phyloP scores from a whole-genome alignment of 2,329 filamentous ascomycete species.

The Penicillium hesseltinei region DNA sequence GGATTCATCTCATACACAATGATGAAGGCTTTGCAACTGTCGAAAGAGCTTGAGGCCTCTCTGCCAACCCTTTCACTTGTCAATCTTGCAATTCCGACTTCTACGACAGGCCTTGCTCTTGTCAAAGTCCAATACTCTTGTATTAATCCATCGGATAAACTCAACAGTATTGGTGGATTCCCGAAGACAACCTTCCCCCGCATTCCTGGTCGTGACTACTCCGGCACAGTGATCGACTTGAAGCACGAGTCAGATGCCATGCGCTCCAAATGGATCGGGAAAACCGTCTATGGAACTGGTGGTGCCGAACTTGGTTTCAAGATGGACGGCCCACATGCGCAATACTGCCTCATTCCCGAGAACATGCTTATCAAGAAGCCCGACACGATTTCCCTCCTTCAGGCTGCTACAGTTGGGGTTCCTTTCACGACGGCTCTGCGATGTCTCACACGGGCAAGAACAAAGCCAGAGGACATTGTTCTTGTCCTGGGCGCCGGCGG shows the following conservation, averaged over 20 bases:
- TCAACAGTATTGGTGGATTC: constrained; percentile 34
- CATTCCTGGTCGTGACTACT: constrained; percentile 35
- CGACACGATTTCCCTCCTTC: constrained; percentile 15
- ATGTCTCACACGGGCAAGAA: constrained; percentile 21
- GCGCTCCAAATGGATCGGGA: constrained; percentile 20
- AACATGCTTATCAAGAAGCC: constrained; percentile 23
- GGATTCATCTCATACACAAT: not conserved
- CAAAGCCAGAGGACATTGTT: constrained; percentile 24
- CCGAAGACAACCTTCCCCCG: constrained; percentile 28
- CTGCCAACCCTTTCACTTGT: not conserved
- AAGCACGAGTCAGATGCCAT: constrained; percentile 9
- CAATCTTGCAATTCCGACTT: constrained; percentile 16
- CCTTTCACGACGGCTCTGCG: constrained; percentile 29
- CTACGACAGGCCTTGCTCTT: constrained; percentile 22
- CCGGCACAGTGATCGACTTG: constrained; percentile 27
- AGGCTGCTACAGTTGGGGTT: constrained; percentile 30
- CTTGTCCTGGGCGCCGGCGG: constrained; percentile 31
- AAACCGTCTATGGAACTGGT: constrained; percentile 31
- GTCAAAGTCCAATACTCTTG: constrained; percentile 28
- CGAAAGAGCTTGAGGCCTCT: not conserved
- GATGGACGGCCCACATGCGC: constrained; percentile 28
- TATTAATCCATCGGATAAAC: constrained; percentile 31
- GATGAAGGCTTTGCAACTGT: not conserved
- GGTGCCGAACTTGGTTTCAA: constrained; percentile 28
- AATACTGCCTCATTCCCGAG: constrained; percentile 25